Evolutionary conservation across 2,329 filamentous ascomycete genomes (phyloP).

Genomic region (Neocatenulostroma microsporum): DNA sequence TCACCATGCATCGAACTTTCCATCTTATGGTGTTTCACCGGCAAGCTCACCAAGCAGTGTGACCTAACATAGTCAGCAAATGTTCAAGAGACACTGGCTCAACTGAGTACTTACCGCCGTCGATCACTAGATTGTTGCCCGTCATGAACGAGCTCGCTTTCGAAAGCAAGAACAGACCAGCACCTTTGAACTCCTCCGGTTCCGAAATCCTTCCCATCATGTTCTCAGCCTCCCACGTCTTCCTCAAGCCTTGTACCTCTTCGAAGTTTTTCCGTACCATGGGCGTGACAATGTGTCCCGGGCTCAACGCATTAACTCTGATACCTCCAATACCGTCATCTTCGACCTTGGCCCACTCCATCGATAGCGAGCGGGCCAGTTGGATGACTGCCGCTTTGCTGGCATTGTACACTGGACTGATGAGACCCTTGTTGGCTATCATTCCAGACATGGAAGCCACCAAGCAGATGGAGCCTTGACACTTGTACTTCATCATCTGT

Average conservation of each 20-base stretch:
- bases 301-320: slow-evolving; percentile 72
- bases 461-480: slow-evolving; percentile 53
- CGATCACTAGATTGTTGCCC: slow-evolving; percentile 47
- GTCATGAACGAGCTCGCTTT: slow-evolving; percentile 48
- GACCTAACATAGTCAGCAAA: too few species aligned
- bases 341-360: too few species aligned
- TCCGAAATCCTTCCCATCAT: slow-evolving; percentile 55
- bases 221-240: slow-evolving; percentile 75
- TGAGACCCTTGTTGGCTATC: slow-evolving; percentile 56
- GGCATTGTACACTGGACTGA: slow-evolving; percentile 65
- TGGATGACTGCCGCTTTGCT: slow-evolving; percentile 69
- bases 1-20: too few species aligned
- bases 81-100: too few species aligned
- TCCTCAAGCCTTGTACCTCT: slow-evolving; percentile 57
- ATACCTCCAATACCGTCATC: slow-evolving; percentile 63
- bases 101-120: too few species aligned
- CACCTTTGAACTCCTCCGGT: slow-evolving; percentile 32
- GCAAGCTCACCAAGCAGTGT: too few species aligned
- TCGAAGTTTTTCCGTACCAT: slow-evolving; percentile 79
- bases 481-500: slow-evolving; percentile 55
- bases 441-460: slow-evolving; percentile 58
- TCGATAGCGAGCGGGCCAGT: slow-evolving; percentile 60
- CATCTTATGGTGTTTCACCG: too few species aligned
- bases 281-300: slow-evolving; percentile 70
- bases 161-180: slow-evolving; percentile 33